Evolutionary conservation across 106 monocot species (phyloP).

Genomic region (Acorus gramineus): DNA sequence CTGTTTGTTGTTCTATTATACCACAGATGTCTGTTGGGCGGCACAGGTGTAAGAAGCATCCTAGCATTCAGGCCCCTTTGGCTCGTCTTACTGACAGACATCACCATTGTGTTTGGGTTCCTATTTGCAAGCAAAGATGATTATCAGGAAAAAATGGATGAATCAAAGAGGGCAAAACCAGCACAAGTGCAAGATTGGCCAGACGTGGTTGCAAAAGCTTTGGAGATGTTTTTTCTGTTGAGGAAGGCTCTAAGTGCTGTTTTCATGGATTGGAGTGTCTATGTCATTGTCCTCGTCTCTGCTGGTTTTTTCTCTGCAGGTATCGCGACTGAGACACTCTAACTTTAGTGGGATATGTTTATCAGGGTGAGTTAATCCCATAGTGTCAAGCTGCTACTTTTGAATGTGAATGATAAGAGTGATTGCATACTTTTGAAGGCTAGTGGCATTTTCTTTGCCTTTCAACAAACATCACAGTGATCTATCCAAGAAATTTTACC

Average conservation of each 20-base stretch:
- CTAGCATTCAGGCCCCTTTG: slow-evolving; percentile 45
- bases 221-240: slow-evolving; percentile 30
- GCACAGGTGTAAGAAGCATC: slow-evolving; percentile 9
- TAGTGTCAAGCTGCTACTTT: no score
- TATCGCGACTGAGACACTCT: no score
- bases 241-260: slow-evolving; percentile 32
- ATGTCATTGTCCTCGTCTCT: slow-evolving; percentile 24
- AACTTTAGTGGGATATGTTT: no score
- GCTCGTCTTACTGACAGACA: slow-evolving; percentile 45
- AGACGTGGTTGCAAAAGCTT: slow-evolving; percentile 18
- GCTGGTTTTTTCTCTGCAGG: no score
- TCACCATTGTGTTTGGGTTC: slow-evolving; percentile 30
- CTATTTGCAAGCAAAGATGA: slow-evolving; percentile 13
- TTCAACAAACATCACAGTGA: no score
- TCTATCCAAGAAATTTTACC: no score
- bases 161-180: neutral
- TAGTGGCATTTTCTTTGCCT: no score
- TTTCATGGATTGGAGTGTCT: slow-evolving; percentile 54
- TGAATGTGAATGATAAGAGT: no score
- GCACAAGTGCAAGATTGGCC: slow-evolving; percentile 6
- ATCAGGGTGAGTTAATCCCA: no score
- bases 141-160: slow-evolving; percentile 1
- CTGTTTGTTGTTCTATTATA: slow-evolving; percentile 29
- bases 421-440: no score
- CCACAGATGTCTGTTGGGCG: slow-evolving; percentile 7